These are phyloP conservation scores for Sarcocystis neurona DNA, from an alignment of 169 alveolate genomes.

Conservation along the genomic window DNA sequence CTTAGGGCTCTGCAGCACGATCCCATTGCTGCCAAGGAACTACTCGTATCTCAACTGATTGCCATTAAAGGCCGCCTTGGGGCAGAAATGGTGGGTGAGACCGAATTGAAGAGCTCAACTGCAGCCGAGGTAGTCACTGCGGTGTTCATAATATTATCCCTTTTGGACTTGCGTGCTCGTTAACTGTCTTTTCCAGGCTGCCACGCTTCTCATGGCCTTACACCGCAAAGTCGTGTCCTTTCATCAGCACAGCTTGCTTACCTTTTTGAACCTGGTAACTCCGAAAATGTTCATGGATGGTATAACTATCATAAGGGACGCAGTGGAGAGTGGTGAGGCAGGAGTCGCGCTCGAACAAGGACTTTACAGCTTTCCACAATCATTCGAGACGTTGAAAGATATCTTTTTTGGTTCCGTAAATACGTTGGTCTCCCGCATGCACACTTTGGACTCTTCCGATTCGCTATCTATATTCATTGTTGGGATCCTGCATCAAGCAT, in stretches of 20 bases:
- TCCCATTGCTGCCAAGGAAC: slow-evolving; percentile 56
- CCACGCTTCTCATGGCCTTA: slow-evolving; percentile 36
- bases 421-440: slow-evolving; percentile 56
- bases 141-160: too few relatives aligned
- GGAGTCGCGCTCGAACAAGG: slow-evolving; percentile 51
- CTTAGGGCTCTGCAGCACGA: slow-evolving; percentile 28
- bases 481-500: slow-evolving; percentile 31
- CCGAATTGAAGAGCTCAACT: too few relatives aligned
- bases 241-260: slow-evolving; percentile 54
- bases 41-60: slow-evolving; percentile 38
- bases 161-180: too few relatives aligned
- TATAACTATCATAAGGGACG: slow-evolving; percentile 18
- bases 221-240: slow-evolving; percentile 46
- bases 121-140: too few relatives aligned
- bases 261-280: slow-evolving; percentile 44
- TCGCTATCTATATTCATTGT: slow-evolving; percentile 49
- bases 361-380: slow-evolving; percentile 48
- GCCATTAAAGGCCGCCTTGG: slow-evolving; percentile 22
- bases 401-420: slow-evolving; percentile 42
- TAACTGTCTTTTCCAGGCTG: slow-evolving; percentile 56
- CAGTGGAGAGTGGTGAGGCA: not conserved
- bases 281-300: slow-evolving; percentile 62
- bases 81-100: slow-evolving; percentile 64
- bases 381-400: slow-evolving; percentile 41
- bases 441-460: slow-evolving; percentile 52